These are phyloP conservation scores for Trichoderma lentiforme DNA, from an alignment of 2,329 filamentous ascomycete genomes.

Conservation along the genomic window DNA sequence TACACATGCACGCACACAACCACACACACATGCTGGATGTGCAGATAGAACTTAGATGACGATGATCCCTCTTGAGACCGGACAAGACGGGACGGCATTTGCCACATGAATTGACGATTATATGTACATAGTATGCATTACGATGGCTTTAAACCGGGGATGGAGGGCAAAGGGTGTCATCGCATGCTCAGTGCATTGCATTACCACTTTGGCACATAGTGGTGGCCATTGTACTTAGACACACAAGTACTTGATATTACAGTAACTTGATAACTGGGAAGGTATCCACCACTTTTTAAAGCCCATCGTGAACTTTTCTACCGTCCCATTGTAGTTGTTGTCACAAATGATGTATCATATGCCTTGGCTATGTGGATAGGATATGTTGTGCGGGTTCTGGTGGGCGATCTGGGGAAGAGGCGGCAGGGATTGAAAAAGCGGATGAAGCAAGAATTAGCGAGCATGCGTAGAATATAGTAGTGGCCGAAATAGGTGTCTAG, in stretches of 20 bases:
- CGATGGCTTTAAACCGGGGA: background rate
- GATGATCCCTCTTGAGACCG: slow-evolving; percentile 18
- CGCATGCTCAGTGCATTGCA: background rate
- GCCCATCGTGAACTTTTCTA: background rate
- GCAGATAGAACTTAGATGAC: slow-evolving; percentile 21
- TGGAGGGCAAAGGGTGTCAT: background rate
- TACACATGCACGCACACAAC: background rate
- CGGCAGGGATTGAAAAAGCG: background rate
- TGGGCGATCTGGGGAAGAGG: background rate
- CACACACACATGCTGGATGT: background rate
- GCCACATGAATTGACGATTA: slow-evolving; percentile 15
- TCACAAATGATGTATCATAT: slow-evolving; percentile 10
- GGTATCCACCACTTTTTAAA: background rate
- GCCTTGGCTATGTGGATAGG: background rate
- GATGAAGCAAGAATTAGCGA: background rate
- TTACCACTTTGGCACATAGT: background rate
- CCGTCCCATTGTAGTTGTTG: background rate
- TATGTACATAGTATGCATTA: slow-evolving; percentile 12
- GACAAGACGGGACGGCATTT: slow-evolving; percentile 10
- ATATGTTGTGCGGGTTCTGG: background rate
- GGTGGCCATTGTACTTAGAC: background rate
- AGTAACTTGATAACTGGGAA: background rate
- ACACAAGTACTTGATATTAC: background rate
- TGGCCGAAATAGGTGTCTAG: too few relatives aligned
- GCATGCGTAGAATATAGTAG: background rate